A percentile compares a stretch with the other conserved stretches of the same genome.
Conservation (phyloP, 2,329 filamentous ascomycete species). For the Bipolaris oryzae region DNA sequence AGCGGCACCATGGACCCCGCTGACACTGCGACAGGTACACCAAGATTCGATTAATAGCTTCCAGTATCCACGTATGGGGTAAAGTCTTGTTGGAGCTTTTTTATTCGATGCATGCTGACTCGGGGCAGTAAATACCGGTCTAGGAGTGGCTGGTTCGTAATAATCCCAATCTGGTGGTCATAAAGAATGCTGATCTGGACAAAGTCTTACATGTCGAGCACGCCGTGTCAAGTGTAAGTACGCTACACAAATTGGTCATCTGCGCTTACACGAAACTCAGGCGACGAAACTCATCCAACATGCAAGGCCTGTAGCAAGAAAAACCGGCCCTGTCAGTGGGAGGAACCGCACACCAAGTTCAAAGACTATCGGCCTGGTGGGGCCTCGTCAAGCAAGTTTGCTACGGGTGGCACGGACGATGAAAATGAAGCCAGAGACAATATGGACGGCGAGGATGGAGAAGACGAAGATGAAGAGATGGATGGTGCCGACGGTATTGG, state of each 20-base stretch:
- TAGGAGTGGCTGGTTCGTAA: slow-evolving; percentile 40
- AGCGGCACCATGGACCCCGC: slow-evolving; percentile 1
- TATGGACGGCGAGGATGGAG: slow-evolving; percentile 20
- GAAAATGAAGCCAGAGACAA: slow-evolving; percentile 14
- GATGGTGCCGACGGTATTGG: slow-evolving; percentile 2
- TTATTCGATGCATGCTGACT: neutral
- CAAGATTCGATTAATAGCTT: slow-evolving; percentile 7
- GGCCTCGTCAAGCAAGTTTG: slow-evolving; percentile 22
- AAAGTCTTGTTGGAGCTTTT: neutral
- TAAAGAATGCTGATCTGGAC: slow-evolving; percentile 7
- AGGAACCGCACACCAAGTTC: slow-evolving; percentile 35
- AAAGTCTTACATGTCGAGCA: slow-evolving; percentile 38
- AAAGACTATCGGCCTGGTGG: slow-evolving; percentile 33
- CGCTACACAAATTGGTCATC: neutral
- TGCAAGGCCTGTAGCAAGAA: slow-evolving; percentile 44
- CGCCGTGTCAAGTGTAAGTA: slow-evolving; percentile 42
- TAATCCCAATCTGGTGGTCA: slow-evolving; percentile 1
- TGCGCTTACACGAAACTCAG: slow-evolving; percentile 18
- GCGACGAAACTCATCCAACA: slow-evolving; percentile 36
- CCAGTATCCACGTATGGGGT: slow-evolving; percentile 12
- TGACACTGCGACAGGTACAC: slow-evolving; percentile 8
- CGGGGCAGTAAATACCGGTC: slow-evolving; percentile 41
- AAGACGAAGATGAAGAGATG: slow-evolving; percentile 1
- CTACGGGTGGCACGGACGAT: slow-evolving; percentile 14
- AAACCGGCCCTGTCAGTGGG: slow-evolving; percentile 40